Evolutionary conservation across 768 basidiomycete species (phyloP).

Genomic region (Suillus clintonianus): DNA sequence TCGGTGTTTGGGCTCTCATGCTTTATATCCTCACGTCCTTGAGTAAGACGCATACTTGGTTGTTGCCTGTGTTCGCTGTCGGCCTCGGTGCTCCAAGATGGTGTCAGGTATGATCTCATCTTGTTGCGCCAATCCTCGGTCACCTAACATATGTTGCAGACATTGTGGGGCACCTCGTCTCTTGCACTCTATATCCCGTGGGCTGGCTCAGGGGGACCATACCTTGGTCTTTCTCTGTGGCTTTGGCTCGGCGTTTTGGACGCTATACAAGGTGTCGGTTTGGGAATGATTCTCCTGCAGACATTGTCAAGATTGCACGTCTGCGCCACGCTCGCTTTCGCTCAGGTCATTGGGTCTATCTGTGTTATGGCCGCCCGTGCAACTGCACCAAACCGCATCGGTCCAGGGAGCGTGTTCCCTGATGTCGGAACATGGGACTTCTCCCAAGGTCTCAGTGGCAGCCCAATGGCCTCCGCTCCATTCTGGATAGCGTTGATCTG

Average conservation of each 20-base stretch:
- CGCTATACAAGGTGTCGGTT: constrained; percentile 91
- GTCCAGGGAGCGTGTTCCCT: constrained; percentile 89
- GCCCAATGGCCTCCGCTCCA: constrained; percentile 79
- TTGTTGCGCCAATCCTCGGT: neutral
- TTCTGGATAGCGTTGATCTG: constrained; percentile 87
- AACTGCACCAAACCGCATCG: constrained; percentile 86
- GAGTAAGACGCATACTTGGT: constrained; percentile 94
- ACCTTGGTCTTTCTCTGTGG: constrained; percentile 89
- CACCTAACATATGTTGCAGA: constrained; percentile 39
- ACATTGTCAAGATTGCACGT: constrained; percentile 93
- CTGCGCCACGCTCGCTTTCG: constrained; percentile 88
- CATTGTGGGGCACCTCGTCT: constrained; percentile 95
- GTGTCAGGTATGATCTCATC: constrained; percentile 70
- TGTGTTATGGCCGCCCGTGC: constrained; percentile 94
- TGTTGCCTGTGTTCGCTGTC: constrained; percentile 92
- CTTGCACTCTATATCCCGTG: constrained; percentile 92
- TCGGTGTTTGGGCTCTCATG: constrained; percentile 81
- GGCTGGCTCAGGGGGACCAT: constrained; percentile 85
- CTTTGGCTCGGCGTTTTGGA: constrained; percentile 95
- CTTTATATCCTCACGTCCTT: constrained; percentile 78
- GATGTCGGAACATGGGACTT: constrained; percentile 92
- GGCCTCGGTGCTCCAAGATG: constrained; percentile 92
- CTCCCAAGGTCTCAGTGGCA: constrained; percentile 66
- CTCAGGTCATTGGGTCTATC: constrained; percentile 86
- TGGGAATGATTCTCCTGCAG: constrained; percentile 89